A percentile compares a stretch with the other conserved stretches of the same genome.
These are phyloP conservation scores for Gossypium schwendimanii DNA, from an alignment of 441 rosid species.

Conservation along the genomic window DNA sequence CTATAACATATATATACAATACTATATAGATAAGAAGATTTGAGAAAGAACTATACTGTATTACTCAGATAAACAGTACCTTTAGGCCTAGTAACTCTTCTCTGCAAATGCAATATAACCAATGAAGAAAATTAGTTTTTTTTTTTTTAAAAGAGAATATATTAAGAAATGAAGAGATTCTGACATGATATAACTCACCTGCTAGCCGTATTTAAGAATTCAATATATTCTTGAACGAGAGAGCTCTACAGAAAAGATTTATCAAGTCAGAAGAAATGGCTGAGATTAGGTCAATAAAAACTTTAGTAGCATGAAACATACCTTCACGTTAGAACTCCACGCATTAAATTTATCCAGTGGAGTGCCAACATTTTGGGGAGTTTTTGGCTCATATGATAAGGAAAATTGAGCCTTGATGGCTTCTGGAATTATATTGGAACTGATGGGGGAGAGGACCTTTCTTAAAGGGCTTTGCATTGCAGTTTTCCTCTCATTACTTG, in stretches of 20 bases:
- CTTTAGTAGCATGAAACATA: not conserved
- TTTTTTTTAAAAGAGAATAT: not conserved
- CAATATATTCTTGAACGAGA: constrained; percentile 52
- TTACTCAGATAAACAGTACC: constrained; percentile 27
- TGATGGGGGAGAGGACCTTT: constrained; percentile 54
- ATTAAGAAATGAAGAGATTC: not conserved
- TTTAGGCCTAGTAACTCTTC: constrained; percentile 71
- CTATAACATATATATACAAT: constrained; percentile 21
- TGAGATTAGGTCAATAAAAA: not conserved
- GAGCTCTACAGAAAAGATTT: constrained; percentile 36
- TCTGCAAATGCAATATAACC: constrained; percentile 31
- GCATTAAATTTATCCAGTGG: constrained; percentile 51
- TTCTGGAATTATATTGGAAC: constrained; percentile 27
- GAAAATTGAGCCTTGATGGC: constrained; percentile 17
- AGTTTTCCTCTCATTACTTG: constrained; percentile 14
- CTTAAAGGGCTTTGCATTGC: constrained; percentile 39
- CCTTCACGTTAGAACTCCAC: constrained; percentile 58
- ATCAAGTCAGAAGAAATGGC: constrained; percentile 9
- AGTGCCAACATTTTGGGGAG: constrained; percentile 41
- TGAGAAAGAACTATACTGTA: not conserved
- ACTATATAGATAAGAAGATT: not conserved
- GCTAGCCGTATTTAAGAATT: constrained; percentile 67
- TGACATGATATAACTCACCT: constrained; percentile 32
- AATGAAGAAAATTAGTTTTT: constrained; percentile 18
- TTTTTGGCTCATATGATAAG: constrained; percentile 30